Conservation (phyloP, 2,329 filamentous ascomycete species). For the Trichoderma koningiopsis region DNA sequence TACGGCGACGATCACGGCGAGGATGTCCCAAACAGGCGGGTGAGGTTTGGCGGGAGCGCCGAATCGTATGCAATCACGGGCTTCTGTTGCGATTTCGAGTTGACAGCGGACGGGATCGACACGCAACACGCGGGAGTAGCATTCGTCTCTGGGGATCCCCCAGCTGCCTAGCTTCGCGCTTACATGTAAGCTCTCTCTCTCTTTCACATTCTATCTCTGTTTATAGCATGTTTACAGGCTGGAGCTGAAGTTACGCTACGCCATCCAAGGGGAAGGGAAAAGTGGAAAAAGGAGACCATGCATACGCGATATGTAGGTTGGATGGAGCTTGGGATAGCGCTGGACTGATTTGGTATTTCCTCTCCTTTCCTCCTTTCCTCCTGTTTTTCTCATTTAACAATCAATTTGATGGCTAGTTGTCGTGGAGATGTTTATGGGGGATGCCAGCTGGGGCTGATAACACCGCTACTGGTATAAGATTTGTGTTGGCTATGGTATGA, state of each 20-base stretch:
- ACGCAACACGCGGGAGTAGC: constrained; percentile 16
- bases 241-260: not conserved
- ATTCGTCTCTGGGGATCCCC: not conserved
- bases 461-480: not conserved
- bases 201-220: not conserved
- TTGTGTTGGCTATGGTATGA: not conserved
- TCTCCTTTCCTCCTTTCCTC: not conserved
- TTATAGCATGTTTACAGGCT: not conserved
- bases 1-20: constrained; percentile 17
- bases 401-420: not conserved
- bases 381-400: not conserved
- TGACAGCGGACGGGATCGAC: constrained; percentile 11
- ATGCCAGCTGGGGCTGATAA: not conserved
- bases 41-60: constrained; percentile 14
- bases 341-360: not conserved
- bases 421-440: not conserved
- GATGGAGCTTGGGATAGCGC: not conserved
- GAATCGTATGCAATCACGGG: not conserved
- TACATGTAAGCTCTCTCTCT: constrained; percentile 17
- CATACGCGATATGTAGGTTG: not conserved
- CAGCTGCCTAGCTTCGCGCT: constrained; percentile 1
- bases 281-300: not conserved
- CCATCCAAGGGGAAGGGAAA: not conserved
- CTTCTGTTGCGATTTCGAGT: not conserved
- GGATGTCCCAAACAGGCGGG: constrained; percentile 23